These are phyloP conservation scores for Clonostachys rosea DNA, from an alignment of 2,329 filamentous ascomycete species.

Conservation along the genomic window DNA sequence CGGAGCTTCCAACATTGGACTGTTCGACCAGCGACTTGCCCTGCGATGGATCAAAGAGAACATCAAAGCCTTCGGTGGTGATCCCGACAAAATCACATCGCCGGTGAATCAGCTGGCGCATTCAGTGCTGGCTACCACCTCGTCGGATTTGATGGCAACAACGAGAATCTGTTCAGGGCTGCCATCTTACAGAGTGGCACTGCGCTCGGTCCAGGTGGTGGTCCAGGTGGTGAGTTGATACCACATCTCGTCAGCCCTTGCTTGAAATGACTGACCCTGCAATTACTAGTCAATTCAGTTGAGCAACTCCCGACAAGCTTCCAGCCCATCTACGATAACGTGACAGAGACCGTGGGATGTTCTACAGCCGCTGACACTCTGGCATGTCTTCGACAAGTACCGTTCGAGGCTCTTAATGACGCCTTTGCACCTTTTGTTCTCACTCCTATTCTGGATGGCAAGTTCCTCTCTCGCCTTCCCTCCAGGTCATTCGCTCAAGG, in stretches of 20 bases:
- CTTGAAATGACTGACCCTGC: not conserved
- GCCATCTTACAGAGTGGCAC: slow-evolving; percentile 50
- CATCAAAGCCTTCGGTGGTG: slow-evolving; percentile 20
- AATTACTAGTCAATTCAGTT: not conserved
- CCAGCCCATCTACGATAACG: not conserved
- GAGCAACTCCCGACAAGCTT: not conserved
- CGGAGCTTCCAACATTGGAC: slow-evolving; percentile 40
- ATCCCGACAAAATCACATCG: slow-evolving; percentile 37
- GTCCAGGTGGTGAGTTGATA: not conserved
- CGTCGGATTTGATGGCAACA: slow-evolving; percentile 47
- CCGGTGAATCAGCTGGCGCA: slow-evolving; percentile 38
- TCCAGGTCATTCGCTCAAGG: not conserved
- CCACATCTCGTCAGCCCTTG: not conserved
- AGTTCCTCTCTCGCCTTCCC: not conserved
- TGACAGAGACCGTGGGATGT: not conserved
- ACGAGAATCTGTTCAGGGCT: slow-evolving; percentile 48
- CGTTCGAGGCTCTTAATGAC: not conserved
- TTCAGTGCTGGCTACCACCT: slow-evolving; percentile 40
- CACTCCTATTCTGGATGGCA: not conserved
- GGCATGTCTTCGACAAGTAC: not conserved
- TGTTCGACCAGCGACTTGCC: slow-evolving; percentile 43
- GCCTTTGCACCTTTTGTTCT: not conserved
- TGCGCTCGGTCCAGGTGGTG: slow-evolving; percentile 1
- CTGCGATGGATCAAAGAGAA: slow-evolving; percentile 49
- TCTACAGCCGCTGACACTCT: not conserved